Percentiles rank a stretch among this genome's conserved stretches.
These are phyloP conservation scores for Amanita muscaria DNA, from an alignment of 768 basidiomycete genomes.

Conservation along the genomic window DNA sequence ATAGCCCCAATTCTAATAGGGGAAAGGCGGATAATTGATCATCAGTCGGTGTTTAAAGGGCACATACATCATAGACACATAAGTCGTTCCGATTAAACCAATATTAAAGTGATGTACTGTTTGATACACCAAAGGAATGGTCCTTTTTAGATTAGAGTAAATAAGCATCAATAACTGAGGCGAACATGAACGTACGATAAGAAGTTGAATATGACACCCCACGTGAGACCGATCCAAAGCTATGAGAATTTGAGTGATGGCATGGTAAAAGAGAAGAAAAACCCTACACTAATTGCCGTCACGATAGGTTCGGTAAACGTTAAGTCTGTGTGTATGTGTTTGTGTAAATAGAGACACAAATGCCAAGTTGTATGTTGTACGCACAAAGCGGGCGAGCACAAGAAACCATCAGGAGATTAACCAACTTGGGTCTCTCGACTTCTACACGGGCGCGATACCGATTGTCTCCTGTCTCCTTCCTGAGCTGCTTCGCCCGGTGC, in stretches of 20 bases:
- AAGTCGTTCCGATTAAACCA: constrained; percentile 53
- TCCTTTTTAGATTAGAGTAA: too few species aligned
- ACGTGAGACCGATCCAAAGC: constrained; percentile 68
- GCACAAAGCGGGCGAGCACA: constrained; percentile 64
- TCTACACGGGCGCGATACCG: constrained; percentile 58
- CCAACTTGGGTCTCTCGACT: constrained; percentile 47
- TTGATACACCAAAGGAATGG: constrained; percentile 47
- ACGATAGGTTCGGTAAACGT: constrained; percentile 70
- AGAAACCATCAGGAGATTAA: constrained; percentile 57
- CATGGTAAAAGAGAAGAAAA: constrained; percentile 13
- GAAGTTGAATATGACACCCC: constrained; percentile 62
- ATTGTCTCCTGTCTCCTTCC: constrained; percentile 56
- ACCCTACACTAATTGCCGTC: constrained; percentile 57
- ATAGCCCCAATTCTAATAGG: constrained; percentile 44
- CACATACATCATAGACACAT: constrained; percentile 43
- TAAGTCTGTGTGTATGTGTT: constrained; percentile 33
- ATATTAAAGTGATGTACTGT: constrained; percentile 50
- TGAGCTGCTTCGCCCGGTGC: constrained; percentile 48
- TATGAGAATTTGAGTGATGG: constrained; percentile 16
- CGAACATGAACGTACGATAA: constrained; percentile 31
- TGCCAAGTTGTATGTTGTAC: constrained; percentile 18
- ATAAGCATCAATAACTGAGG: constrained; percentile 38
- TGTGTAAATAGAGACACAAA: not conserved
- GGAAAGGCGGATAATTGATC: not conserved
- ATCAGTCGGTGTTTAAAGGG: not conserved